Evolutionary conservation across 2,329 filamentous ascomycete species (phyloP), one percentile per base, ranked within the genome.

Genomic region (Colletotrichum noveboracense): DNA sequence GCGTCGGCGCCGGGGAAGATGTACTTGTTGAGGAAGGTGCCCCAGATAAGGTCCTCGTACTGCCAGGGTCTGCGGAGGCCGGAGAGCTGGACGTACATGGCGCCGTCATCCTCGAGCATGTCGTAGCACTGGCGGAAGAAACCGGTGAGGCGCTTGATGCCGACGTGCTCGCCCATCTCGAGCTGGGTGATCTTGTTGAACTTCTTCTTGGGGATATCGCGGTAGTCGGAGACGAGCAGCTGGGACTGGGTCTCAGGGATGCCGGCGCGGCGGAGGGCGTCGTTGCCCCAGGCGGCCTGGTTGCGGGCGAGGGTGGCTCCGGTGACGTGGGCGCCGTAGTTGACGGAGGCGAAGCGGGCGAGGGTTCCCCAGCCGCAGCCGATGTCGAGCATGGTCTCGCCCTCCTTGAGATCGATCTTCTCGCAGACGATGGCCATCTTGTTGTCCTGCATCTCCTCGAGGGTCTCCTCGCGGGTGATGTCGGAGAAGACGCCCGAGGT

Each of bases 1-100:
- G 97, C 97, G 84, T 98, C 97, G 67, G 97, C 97, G 84, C 97
- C 97, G 38, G 96, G 97, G 91, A 98, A 98, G 85, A 98, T 91
- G 87, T 98, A 98, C 89, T 98, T 98, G 93, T 98, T 98, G 96
- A 98, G 98, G 91, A 98, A 98, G 62, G 98, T 91, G 84, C 97
- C 97, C 97, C 97, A 98, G 85, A 96, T 94, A 67, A 98, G 91
- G 87, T 98, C 96, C 89, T 98, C 96, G 83, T 98, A 98, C 86
- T 98, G 97, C 97, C 97, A 98, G 78, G 91, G 89, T 89, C 97
- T 97, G 80, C 97, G 94, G 77, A 99, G 91, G 87, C 97, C 97
- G 80, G 96, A 96, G 81, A 97, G 96, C 86, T 98, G 97, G 76
- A 98, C 90, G 91, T 97, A 98, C 89, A 98, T 98, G 79, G 95